Evolutionary conservation across 768 basidiomycete species (phyloP), one percentile per base, ranked within the genome.

Genomic region (Boletus subparvulus): DNA sequence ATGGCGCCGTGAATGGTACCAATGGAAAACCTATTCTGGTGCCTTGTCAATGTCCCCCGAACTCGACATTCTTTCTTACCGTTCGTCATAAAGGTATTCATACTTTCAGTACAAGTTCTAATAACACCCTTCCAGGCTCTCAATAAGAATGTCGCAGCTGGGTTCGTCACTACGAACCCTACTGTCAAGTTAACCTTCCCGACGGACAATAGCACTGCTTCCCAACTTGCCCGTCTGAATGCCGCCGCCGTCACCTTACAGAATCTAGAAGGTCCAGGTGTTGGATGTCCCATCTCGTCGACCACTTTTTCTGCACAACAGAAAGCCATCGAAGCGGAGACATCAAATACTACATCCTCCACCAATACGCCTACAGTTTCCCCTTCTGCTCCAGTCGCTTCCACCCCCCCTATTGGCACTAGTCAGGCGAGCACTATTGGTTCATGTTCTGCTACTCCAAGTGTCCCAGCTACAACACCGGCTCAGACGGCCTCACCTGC

Each of bases 231-330:
- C 0, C 83, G 88, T 33, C 74, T 90, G 56, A 73, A 82, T 46
- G 78, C 87, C 28, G 78, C 83, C 6, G 65, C 83, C 12, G 79
- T 87, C 37, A 86, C 88, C 7, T 73, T 90, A n/a, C 89, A 91
- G 73, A 91, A 90, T 69, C 68, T 90, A 41, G 74, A 78, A 47
- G 88, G 87, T 1, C 77, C 85, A 0, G 89, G 88, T 39, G 69
- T 77, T 6, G 89, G 87, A 14, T 90, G 86, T 67, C 87, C 88
- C 6, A 80, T 81, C 14, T 80, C 80, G 1, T 78, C 85, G 10
- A 86, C 88, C 0, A 88, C 85, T 5, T 83, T 87, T 63, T 61
- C 74, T 24, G 81, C 76, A 8, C 72, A 72, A 46, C 55, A 56
- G 1, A 65, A 65, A 52, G 68, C 68, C 4, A 71, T 73, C 10